Conservation (phyloP, 1,284 basidiomycete genomes). For the Dichomitus squalens region DNA sequence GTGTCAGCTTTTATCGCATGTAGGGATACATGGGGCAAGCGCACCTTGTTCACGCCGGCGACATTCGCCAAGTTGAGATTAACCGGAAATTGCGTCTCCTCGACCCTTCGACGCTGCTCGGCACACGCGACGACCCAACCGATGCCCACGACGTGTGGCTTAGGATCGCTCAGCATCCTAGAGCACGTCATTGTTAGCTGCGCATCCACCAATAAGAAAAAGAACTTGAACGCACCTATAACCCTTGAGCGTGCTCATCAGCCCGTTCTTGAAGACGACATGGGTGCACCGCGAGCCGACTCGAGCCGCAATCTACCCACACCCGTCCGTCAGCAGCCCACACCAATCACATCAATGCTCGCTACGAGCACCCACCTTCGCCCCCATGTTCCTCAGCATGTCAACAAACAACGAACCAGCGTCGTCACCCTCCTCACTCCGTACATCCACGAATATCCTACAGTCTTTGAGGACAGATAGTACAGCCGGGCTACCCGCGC, state of each 20-base stretch:
- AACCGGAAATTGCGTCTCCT: constrained; percentile 70
- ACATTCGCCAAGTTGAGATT: constrained; percentile 71
- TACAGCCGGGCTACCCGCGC: constrained; percentile 34
- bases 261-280: constrained; percentile 88
- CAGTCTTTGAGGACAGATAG: constrained; percentile 70
- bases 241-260: constrained; percentile 74
- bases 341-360: background rate
- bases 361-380: constrained; percentile 64
- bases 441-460: constrained; percentile 87
- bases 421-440: constrained; percentile 85
- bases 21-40: background rate
- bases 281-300: constrained; percentile 86
- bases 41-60: constrained; percentile 67
- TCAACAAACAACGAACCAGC: constrained; percentile 83
- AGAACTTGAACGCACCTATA: constrained; percentile 60
- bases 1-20: constrained; percentile 1
- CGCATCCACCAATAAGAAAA: background rate
- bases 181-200: background rate
- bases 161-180: constrained; percentile 66
- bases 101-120: constrained; percentile 66
- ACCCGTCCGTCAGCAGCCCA: constrained; percentile 10
- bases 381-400: constrained; percentile 82
- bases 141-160: constrained; percentile 82
- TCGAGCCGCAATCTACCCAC: constrained; percentile 54
- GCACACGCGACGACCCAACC: constrained; percentile 91